A percentile compares a stretch with the other conserved stretches of the same genome.
Evolutionary conservation across 2,329 filamentous ascomycete genomes (phyloP).

Genomic region (Trichoderma sp.): DNA sequence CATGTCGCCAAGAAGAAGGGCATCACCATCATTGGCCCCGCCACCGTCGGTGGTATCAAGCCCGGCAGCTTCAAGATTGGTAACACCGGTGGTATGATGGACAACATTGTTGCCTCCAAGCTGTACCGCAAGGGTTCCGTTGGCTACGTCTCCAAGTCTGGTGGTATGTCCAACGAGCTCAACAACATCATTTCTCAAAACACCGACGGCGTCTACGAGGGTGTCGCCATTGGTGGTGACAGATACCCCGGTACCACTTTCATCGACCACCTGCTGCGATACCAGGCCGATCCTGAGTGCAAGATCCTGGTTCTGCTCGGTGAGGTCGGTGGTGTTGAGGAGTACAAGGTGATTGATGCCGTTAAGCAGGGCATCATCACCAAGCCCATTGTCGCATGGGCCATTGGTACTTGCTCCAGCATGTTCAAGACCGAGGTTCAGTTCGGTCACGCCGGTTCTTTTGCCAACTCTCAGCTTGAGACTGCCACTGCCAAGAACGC

Average conservation of each 20-base stretch:
- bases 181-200: constrained; percentile 99
- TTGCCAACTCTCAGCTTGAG: constrained; percentile 99
- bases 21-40: constrained; percentile 97
- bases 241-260: constrained; percentile 98
- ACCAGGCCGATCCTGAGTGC: constrained; percentile 95
- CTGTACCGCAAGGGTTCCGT: constrained; percentile 99
- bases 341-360: constrained; percentile 99
- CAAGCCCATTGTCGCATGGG: constrained; percentile 99
- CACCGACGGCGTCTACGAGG: constrained; percentile 98
- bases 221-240: constrained; percentile 99
- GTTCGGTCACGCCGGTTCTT: constrained; percentile 97
- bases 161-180: constrained; percentile 99
- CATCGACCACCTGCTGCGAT: constrained; percentile 96
- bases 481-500: constrained; percentile 97
- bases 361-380: constrained; percentile 93
- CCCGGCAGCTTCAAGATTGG: constrained; percentile 99
- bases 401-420: constrained; percentile 97
- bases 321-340: constrained; percentile 98
- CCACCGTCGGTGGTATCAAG: constrained; percentile 99
- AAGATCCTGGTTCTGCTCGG: constrained; percentile 96
- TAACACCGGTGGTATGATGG: constrained; percentile 99
- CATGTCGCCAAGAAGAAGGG: constrained; percentile 98
- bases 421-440: constrained; percentile 99
- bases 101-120: constrained; percentile 99
- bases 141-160: constrained; percentile 99